These are phyloP conservation scores for Xerophyta viscosa DNA, from an alignment of 106 monocot genomes.

Conservation along the genomic window DNA sequence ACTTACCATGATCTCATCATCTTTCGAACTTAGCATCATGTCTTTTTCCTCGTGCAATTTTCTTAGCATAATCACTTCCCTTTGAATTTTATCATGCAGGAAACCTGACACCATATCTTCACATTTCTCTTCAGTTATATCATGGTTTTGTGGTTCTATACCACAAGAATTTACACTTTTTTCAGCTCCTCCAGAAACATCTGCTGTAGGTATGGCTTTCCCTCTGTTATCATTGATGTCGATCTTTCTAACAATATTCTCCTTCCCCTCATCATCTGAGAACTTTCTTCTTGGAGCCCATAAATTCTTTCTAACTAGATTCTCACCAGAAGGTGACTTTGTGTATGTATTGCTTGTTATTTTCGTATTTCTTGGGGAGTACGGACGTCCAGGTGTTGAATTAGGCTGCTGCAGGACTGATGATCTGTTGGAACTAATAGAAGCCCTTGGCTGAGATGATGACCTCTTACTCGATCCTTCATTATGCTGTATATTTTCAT, in stretches of 20 bases:
- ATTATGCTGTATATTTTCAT: neutral
- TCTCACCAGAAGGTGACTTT: conserved; percentile 15
- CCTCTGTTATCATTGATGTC: neutral
- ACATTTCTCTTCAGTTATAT: conserved; percentile 3
- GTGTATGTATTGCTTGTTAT: conserved; percentile 9
- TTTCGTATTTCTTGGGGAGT: conserved; percentile 4
- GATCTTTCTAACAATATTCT: conserved; percentile 15
- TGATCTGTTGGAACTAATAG: conserved; percentile 7
- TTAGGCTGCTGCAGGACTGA: conserved; percentile 20
- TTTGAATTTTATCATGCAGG: conserved; percentile 42
- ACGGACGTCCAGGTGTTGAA: conserved; percentile 14
- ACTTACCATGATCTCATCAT: conserved; percentile 42
- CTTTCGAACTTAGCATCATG: conserved; percentile 16
- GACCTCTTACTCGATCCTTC: conserved; percentile 7
- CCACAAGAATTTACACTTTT: neutral
- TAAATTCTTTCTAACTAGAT: conserved; percentile 23
- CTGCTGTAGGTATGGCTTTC: conserved; percentile 2
- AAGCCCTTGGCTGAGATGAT: conserved; percentile 16
- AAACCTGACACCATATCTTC: conserved; percentile 42
- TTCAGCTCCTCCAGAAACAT: conserved; percentile 4
- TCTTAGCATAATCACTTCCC: conserved; percentile 29
- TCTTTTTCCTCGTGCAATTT: conserved; percentile 32
- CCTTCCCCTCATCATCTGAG: conserved; percentile 26
- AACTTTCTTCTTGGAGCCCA: conserved; percentile 24
- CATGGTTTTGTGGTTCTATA: conserved; percentile 3